Base-by-base conservation (phyloP, 441 rosid genomes). In the Erysimum cheiri region DNA sequence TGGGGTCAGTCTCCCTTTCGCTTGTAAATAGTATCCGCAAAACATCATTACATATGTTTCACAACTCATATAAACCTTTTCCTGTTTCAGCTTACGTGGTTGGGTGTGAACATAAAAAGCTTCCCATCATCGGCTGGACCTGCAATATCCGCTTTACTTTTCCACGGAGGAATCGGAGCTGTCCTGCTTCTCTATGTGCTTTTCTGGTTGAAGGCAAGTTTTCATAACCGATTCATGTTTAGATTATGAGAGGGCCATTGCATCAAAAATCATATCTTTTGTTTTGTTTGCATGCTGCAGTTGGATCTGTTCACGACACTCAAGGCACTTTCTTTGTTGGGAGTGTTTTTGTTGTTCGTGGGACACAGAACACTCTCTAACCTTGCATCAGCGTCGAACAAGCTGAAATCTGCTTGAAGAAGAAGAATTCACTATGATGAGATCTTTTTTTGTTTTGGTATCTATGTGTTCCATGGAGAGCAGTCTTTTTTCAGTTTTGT, bases 281-380 rank as follows among this genome's bases (percentile, higher is more conserved):
- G n/a, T n/a, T n/a, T n/a, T n/a, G n/a, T 28, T 28, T 71, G 55
- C 2, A 33, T 53, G 67, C 19, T 64, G 67, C 89, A 95, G 99
- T 73, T 92, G 93, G 96, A 95, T 81, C 91, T 95, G 47, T 95
- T 95, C 82, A 88, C 91, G 8, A 95, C 98, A 19, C 74, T 92
- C 76, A 92, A 92, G 84, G 78, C 63, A 29, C 88, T 95, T 4
- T 79, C 93, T 4, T 73, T 95, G 64, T 72, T 95, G 89, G 98
- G 98, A 69, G 86, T 74, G 74, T 90, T 87, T 79, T 81, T 92
- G 56, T 73, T 92, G 87, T 81, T 92, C 22, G 95, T 89, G 2
- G 99, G 99, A 47, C 99, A 92, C 85, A 79, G 92, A 73, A 78
- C 73, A 74, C 97, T 92, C 28, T 92, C 98, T 31, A 84, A 89